A percentile compares a stretch with the other conserved stretches of the same genome.
Conservation (phyloP, 2,329 filamentous ascomycete genomes). For the Dactylellina leptospora region DNA sequence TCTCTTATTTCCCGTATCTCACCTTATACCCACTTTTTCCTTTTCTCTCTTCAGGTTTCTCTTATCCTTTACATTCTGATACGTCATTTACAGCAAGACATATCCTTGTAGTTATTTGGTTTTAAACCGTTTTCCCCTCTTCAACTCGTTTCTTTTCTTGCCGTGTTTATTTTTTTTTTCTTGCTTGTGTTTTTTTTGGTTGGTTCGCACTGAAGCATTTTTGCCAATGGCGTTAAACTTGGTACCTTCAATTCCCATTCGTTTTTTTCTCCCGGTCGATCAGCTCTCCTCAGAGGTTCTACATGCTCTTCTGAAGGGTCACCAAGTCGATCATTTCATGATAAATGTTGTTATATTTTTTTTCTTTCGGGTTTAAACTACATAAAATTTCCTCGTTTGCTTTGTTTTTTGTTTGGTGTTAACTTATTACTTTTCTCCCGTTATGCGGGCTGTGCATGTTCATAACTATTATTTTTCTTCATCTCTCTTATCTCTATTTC, state of each 20-base stretch:
- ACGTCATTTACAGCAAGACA: slow-evolving; percentile 33
- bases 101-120: slow-evolving; percentile 16
- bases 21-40: slow-evolving; percentile 37
- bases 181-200: slow-evolving; percentile 19
- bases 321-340: slow-evolving; percentile 15
- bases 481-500: neutral
- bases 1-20: slow-evolving; percentile 12
- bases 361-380: slow-evolving; percentile 18
- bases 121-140: slow-evolving; percentile 15
- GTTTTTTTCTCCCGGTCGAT: slow-evolving; percentile 27
- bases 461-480: slow-evolving; percentile 1
- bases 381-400: slow-evolving; percentile 28
- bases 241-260: slow-evolving; percentile 18
- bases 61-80: slow-evolving; percentile 24
- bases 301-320: neutral
- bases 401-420: slow-evolving; percentile 14
- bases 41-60: too few relatives aligned
- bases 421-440: slow-evolving; percentile 2
- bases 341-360: too few relatives aligned
- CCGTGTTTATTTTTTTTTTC: slow-evolving; percentile 10
- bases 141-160: slow-evolving; percentile 10
- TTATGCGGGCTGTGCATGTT: slow-evolving; percentile 4
- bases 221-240: slow-evolving; percentile 29
- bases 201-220: slow-evolving; percentile 25
- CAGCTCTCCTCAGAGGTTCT: slow-evolving; percentile 26